These are phyloP conservation scores for Geopyxis carbonaria DNA, from an alignment of 495 filamentous ascomycete genomes.

Conservation along the genomic window DNA sequence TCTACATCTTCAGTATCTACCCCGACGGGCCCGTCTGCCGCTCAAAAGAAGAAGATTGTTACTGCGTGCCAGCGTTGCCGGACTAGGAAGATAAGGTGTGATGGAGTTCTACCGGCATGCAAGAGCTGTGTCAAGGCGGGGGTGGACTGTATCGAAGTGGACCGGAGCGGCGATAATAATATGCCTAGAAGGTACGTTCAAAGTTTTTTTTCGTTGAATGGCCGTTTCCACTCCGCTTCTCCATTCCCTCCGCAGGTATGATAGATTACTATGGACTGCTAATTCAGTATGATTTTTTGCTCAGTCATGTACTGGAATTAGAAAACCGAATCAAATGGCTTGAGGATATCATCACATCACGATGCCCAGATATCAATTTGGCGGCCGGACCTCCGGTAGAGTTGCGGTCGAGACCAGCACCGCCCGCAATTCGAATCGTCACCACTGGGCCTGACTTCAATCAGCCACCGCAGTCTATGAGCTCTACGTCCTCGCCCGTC, in stretches of 20 bases:
- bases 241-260: too few relatives aligned
- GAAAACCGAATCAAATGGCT: conserved; percentile 26
- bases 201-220: conserved; percentile 3
- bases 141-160: conserved; percentile 23
- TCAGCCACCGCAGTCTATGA: conserved; percentile 16
- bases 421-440: conserved; percentile 24
- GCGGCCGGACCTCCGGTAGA: conserved; percentile 18
- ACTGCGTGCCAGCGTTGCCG: conserved; percentile 25
- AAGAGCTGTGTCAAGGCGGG: conserved; percentile 22
- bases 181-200: conserved; percentile 23
- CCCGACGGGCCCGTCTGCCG: conserved; percentile 11
- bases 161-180: conserved; percentile 22
- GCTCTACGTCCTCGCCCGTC: conserved; percentile 19
- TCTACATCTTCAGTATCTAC: conserved; percentile 24
- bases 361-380: conserved; percentile 18
- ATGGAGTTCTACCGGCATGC: conserved; percentile 22
- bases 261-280: too few relatives aligned
- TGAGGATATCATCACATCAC: conserved; percentile 14
- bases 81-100: conserved; percentile 25
- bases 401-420: conserved; percentile 20
- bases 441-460: conserved; percentile 24
- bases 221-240: too few relatives aligned
- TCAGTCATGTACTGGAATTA: conserved; percentile 24
- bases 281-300: neutral
- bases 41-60: conserved; percentile 23